Evolutionary conservation across 495 filamentous ascomycete species (phyloP), one percentile per base, ranked within the genome.

Genomic region (Trichocladium antarcticum): DNA sequence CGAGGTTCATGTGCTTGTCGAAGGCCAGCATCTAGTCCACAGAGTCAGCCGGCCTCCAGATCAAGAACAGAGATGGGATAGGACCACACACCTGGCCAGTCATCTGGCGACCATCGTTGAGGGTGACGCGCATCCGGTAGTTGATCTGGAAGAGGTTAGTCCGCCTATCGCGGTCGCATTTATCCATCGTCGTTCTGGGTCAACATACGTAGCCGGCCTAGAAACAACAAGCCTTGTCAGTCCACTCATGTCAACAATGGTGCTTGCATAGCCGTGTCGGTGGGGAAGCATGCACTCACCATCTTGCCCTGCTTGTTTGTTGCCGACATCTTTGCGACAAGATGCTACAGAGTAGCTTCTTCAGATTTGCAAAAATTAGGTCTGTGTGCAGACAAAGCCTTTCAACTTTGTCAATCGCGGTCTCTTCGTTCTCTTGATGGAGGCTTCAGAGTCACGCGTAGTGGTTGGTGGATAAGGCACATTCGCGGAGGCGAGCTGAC

Each of bases 251-350:
- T 84, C 74, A 83, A 80, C 75, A 68, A 53, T 47, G 57, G 62
- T 63, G 66, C 65, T 64, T 70, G 52, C 48, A 68, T 54, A 60
- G 62, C 48, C 53, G 55, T 56, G 60, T 50, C 59, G 47, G 57
- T 54, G 53, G 50, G 58, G 44, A 45, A 49, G 46, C 29, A 3
- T 41, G 48, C 48, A 79, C 88, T 82, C 74, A 97, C 92, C 92
- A 98, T 97, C 77, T 96, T 96, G 67, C 92, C 92, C 64, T 95
- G 87, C 67, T 93, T 93, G 77, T 95, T 95, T 56, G 83, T 81
- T 83, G 94, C 90, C 84, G 94, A 93, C 71, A 68, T 83, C 67
- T 62, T 70, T 56, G 58, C 63, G 65, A 60, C 68, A 38, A 74
- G 76, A 76, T 79, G 79, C 74, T 77, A 76, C 67, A 45, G 55